Percentiles rank a stretch among this genome's conserved stretches.
Conservation (phyloP, 495 filamentous ascomycete species). For the Tuber borchii region DNA sequence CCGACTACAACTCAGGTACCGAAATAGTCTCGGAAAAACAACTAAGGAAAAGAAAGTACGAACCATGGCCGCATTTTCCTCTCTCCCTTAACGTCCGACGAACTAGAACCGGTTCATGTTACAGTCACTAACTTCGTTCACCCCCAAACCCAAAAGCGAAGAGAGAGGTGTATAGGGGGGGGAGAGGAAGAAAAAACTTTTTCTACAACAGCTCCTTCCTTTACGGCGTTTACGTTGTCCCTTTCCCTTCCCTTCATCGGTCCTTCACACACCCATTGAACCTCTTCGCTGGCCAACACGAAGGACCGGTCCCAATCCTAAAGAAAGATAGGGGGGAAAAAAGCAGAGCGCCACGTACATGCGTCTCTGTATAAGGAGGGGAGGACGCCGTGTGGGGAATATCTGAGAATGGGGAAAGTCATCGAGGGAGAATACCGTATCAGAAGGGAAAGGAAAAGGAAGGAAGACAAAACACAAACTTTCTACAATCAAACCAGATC, state of each 20-base stretch:
- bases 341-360: not conserved
- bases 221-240: not conserved
- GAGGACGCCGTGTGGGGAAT: not conserved
- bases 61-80: not conserved
- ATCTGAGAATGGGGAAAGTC: not conserved
- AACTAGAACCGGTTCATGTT: not conserved
- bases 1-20: not conserved
- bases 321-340: not conserved
- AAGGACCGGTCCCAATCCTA: not conserved
- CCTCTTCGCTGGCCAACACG: not conserved
- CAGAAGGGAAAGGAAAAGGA: not conserved
- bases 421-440: not conserved
- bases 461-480: not conserved
- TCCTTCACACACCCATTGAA: not conserved
- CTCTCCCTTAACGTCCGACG: not conserved
- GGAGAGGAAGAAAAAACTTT: not conserved
- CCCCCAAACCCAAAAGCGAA: not conserved
- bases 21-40: not conserved
- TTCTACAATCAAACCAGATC: not conserved
- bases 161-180: not conserved
- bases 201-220: not conserved
- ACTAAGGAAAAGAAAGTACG: not conserved
- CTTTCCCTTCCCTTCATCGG: not conserved
- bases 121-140: not conserved
- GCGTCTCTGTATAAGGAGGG: not conserved